Evolutionary conservation across 176 grass and related monocot genomes (phyloP), one percentile per base, ranked within the genome.

Genomic region (Oryza australiensis): DNA sequence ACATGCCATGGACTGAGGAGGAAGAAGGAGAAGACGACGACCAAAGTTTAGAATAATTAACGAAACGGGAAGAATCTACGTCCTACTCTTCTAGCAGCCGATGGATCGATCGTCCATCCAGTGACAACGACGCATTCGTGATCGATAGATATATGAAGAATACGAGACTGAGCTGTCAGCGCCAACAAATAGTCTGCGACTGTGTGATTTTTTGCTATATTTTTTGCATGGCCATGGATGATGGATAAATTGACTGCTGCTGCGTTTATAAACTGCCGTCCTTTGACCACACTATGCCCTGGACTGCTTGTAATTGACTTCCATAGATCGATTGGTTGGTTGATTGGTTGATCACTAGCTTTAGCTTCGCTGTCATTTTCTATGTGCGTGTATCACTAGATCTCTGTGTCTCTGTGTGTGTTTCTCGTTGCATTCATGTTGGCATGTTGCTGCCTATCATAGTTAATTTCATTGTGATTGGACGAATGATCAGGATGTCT

Each of bases 1-100:
- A 30, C 68, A 80, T 86, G 84, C 68, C 24, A 20, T 73, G 76
- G 84, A 86, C 64, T 57, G 24, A 38, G 3, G 53, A 46, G 16
- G 26, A 38, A 11, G 73, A 38, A 5, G 53, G 34, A 23, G 26
- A 38, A 11, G 73, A 55, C 1, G 51, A 55, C 18, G 51, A n/a
- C 43, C 43, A 49, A 57, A 5, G 20, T 72, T 72, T 46, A 12
- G 29, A 55, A 37, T 37, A 37, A 37, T 8, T 55, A 59, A 9
- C 15, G 5, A 37, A 80, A 9, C 1, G 22, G 42, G 42, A 23
- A 2, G 15, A 5, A 20, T 53, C 18, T 53, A 53, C 49, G 1
- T 20, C 14, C 5, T 55, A 55, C 49, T 53, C 51, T 55, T 55
- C 10, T 73, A 55, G 55, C n/a, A 24, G 55, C 55, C 51, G 51